These are phyloP conservation scores for Cairneyella variabilis DNA, from an alignment of 495 filamentous ascomycete species.

Conservation along the genomic window DNA sequence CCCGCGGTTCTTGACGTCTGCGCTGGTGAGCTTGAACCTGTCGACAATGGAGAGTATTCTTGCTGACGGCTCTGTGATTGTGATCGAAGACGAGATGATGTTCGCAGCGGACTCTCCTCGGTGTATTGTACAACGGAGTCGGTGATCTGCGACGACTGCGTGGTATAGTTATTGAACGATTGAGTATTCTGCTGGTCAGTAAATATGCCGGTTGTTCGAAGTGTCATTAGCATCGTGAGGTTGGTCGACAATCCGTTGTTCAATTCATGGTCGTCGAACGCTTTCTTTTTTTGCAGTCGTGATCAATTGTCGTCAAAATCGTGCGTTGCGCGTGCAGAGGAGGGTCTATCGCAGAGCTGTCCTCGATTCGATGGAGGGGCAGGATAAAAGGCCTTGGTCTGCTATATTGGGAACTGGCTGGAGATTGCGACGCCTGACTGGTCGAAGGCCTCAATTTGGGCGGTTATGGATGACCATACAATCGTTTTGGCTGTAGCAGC, in stretches of 20 bases:
- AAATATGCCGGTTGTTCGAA: constrained; percentile 26
- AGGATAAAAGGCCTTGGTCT: constrained; percentile 14
- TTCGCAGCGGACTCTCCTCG: constrained; percentile 15
- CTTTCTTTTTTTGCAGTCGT: constrained; percentile 9
- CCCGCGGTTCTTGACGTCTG: constrained; percentile 14
- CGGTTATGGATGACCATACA: constrained; percentile 5
- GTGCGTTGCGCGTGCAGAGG: background rate
- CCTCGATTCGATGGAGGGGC: constrained; percentile 19
- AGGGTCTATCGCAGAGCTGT: constrained; percentile 8
- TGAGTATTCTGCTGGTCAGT: constrained; percentile 25
- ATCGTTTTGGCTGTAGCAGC: background rate
- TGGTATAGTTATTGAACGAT: constrained; percentile 16
- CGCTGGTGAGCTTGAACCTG: constrained; percentile 1
- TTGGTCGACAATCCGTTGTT: constrained; percentile 3
- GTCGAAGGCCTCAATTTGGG: constrained; percentile 19
- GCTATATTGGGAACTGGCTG: constrained; percentile 19
- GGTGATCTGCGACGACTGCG: constrained; percentile 8
- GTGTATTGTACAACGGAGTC: constrained; percentile 19
- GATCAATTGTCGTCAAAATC: background rate
- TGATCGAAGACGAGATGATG: constrained; percentile 10
- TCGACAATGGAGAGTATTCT: constrained; percentile 12
- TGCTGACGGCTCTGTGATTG: too few species aligned
- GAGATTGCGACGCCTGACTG: constrained; percentile 24
- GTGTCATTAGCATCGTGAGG: constrained; percentile 28
- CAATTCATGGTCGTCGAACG: constrained; percentile 22